Evolutionary conservation across 192 early-diverging fungal species (phyloP), one percentile per base, ranked within the genome.

Genomic region (Entomortierella parvispora): DNA sequence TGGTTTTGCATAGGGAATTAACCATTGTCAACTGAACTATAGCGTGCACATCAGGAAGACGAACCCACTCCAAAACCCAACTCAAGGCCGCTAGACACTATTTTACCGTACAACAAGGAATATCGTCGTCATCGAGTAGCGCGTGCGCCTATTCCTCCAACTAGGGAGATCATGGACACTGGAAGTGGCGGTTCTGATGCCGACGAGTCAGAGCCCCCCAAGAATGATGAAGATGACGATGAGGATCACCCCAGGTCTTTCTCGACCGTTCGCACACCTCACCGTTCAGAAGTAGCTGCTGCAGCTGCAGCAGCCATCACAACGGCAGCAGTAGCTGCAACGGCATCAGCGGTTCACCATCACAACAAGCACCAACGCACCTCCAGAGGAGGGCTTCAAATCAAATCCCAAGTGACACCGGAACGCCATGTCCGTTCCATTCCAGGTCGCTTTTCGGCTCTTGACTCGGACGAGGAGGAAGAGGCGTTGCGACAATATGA

Each of bases 381-480:
- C 2, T 66, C 64, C 33, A 33, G 53, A 22, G 64, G 64, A 11
- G 64, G 64, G 26, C 29, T 66, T 7, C 64, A 66, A 37, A 33
- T 56, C 31, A 43, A 52, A 34, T 66, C 64, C 4, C 52, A 66
- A 6, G 64, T 66, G 12, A 57, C 53, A 0, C 64, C 64, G 18
- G 33, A 66, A 18, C 54, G 56, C 3, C 65, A 67, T 58, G 55
- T 45, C n/a, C 53, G 60, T 11, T 49, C 53, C 3, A 68, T 77
- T 31, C 65, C 74, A 22, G 74, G 74, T 22, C 51, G 74, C 8
- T 77, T 77, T 33, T 68, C 74, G 9, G 74, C 74, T 15, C 32
- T 77, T 26, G 74, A 77, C 40, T 56, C 74, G 9, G 65, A 68
- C 15, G 65, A 68, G 4, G 74, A 77, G 22, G 65, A 77, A 22